A percentile compares a stretch with the other conserved stretches of the same genome.
phyloP scores from a whole-genome alignment of 768 basidiomycete species.

The Rhodotorula toruloides region DNA sequence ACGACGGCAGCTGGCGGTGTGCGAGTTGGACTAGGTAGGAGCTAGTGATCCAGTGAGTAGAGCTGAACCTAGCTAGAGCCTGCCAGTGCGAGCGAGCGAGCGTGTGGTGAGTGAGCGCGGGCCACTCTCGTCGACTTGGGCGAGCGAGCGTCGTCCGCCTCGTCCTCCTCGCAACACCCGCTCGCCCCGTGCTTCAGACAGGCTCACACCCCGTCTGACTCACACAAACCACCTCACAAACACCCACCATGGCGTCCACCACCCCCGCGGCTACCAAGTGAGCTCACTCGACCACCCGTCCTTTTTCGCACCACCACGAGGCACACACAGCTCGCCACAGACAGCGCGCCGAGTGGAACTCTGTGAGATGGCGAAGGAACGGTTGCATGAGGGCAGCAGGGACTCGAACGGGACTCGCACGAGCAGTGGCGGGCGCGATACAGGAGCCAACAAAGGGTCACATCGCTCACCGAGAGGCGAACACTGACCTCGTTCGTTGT shows the following conservation, averaged over 20 bases:
- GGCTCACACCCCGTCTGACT: not conserved
- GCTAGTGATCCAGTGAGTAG: too few relatives aligned
- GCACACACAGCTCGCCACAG: not conserved
- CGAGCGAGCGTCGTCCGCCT: too few relatives aligned
- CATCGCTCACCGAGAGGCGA: too few relatives aligned
- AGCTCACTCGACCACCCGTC: not conserved
- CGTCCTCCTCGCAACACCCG: too few relatives aligned
- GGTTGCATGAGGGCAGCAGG: not conserved
- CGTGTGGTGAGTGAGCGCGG: too few relatives aligned
- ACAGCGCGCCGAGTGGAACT: not conserved
- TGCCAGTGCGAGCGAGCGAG: too few relatives aligned
- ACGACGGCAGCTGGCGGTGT: too few relatives aligned
- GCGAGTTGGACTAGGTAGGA: too few relatives aligned
- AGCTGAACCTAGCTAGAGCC: too few relatives aligned
- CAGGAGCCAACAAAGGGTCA: not conserved
- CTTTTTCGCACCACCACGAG: not conserved
- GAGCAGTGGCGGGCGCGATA: not conserved
- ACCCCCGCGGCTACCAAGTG: slow-evolving; percentile 33
- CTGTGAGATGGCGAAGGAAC: not conserved
- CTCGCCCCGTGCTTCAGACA: not conserved
- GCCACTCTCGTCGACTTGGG: too few relatives aligned
- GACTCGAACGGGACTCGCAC: not conserved
- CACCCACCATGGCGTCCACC: slow-evolving; percentile 27
- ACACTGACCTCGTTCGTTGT: too few relatives aligned
- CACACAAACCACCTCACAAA: not conserved